Percentiles rank a stretch among this genome's conserved stretches.
Evolutionary conservation across 2,329 filamentous ascomycete species (phyloP).

Genomic region (Botryosphaeria agaves): DNA sequence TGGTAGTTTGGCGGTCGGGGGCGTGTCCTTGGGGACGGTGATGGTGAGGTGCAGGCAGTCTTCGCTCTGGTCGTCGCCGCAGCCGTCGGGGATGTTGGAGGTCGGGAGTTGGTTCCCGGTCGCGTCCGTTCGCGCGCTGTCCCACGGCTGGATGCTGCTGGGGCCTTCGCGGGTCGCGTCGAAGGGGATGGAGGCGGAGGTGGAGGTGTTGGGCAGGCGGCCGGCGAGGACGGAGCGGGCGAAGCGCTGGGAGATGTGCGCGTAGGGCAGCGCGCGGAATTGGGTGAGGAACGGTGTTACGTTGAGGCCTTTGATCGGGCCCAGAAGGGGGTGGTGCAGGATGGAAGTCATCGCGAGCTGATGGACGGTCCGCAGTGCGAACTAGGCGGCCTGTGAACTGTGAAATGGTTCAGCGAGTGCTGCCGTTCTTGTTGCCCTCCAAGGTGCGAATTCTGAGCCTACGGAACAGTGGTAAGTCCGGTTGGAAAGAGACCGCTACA

Average conservation of each 20-base stretch:
- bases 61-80: conserved; percentile 3
- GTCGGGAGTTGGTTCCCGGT: conserved; percentile 4
- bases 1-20: conserved; percentile 1
- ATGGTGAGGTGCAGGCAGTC: conserved; percentile 4
- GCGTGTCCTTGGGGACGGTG: conserved; percentile 1
- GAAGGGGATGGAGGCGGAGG: no score
- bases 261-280: conserved; percentile 5
- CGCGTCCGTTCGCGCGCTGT: conserved; percentile 3
- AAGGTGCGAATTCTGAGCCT: no score
- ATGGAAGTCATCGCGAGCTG: not conserved
- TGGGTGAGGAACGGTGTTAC: conserved; percentile 1
- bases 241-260: conserved; percentile 3
- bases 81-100: not conserved
- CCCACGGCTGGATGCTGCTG: conserved; percentile 3
- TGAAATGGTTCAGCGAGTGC: no score
- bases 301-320: conserved; percentile 1
- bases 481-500: no score
- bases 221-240: no score
- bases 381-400: no score
- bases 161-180: conserved; percentile 3
- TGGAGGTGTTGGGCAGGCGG: no score
- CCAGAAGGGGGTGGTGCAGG: conserved; percentile 1
- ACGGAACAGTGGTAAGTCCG: no score
- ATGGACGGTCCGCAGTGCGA: no score
- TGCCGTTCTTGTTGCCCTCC: no score